A percentile compares a stretch with the other conserved stretches of the same genome.
These are phyloP conservation scores for Backusella macrospora DNA, from an alignment of 192 early-diverging fungal species.

Conservation along the genomic window DNA sequence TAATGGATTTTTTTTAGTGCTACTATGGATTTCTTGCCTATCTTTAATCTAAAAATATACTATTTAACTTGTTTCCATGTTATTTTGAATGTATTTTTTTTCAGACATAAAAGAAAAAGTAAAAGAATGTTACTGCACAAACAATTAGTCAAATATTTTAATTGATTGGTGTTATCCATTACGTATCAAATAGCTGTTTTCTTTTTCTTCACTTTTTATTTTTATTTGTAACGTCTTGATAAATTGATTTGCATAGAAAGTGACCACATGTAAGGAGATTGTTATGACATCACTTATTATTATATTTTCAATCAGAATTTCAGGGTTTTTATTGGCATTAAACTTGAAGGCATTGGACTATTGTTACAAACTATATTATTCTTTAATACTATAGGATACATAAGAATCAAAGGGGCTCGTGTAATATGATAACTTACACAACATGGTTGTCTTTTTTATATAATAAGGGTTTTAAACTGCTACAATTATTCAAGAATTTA, in stretches of 20 bases:
- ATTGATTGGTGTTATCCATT: too few relatives aligned
- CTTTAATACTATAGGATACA: background rate
- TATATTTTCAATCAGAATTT: background rate
- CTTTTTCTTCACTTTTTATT: background rate
- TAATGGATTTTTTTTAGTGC: background rate
- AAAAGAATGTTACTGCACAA: too few relatives aligned
- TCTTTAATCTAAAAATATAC: background rate
- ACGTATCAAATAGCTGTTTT: background rate
- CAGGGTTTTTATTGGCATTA: background rate
- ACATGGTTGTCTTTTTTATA: too few relatives aligned
- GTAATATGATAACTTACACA: too few relatives aligned
- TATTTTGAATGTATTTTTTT: background rate
- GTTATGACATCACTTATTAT: background rate
- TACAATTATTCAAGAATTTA: background rate
- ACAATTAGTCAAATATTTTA: too few relatives aligned
- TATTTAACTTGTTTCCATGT: background rate
- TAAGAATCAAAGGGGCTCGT: background rate
- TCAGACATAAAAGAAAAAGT: background rate
- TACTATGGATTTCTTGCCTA: background rate
- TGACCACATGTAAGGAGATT: background rate
- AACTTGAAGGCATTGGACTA: background rate
- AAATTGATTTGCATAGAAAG: background rate
- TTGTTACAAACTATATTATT: background rate
- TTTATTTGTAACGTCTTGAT: background rate
- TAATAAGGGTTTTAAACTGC: background rate